Percentiles rank a stretch among this genome's conserved stretches.
phyloP scores from a whole-genome alignment of 2,329 filamentous ascomycete species.

The Fusarium sterilihyphosum region DNA sequence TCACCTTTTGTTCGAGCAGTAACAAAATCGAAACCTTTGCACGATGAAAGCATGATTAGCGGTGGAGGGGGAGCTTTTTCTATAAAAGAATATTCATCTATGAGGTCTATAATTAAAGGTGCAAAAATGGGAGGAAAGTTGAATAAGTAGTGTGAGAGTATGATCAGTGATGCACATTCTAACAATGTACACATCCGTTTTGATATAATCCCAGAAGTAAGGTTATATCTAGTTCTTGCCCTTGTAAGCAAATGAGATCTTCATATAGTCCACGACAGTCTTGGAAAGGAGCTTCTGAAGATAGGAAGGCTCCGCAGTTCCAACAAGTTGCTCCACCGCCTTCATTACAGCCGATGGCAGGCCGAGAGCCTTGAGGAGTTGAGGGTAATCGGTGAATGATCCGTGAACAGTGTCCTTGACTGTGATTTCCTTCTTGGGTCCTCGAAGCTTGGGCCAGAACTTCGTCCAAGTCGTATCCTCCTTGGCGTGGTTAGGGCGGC shows the following conservation, averaged over 20 bases:
- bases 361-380: slow-evolving; percentile 37
- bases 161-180: no score
- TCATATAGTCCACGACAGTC: slow-evolving; percentile 37
- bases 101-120: not conserved
- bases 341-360: slow-evolving; percentile 26
- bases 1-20: no score
- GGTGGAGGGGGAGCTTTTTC: fast-evolving
- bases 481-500: slow-evolving; percentile 42
- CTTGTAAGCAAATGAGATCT: not conserved
- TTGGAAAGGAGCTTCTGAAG: slow-evolving; percentile 37
- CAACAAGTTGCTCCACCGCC: not conserved
- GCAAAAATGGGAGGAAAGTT: not conserved
- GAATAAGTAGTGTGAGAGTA: no score
- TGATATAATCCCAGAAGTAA: no score
- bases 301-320: slow-evolving; percentile 11
- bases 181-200: not conserved
- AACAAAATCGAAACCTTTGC: no score
- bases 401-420: slow-evolving; percentile 44
- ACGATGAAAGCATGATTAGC: no score
- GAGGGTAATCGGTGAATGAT: slow-evolving; percentile 47
- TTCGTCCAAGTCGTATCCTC: slow-evolving; percentile 48
- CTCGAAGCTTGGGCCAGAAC: slow-evolving; percentile 44
- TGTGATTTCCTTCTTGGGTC: slow-evolving; percentile 37
- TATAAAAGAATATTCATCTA: not conserved
- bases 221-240: not conserved